These are phyloP conservation scores for Westerdykella ornata DNA, from an alignment of 2,329 filamentous ascomycete genomes.

Conservation along the genomic window DNA sequence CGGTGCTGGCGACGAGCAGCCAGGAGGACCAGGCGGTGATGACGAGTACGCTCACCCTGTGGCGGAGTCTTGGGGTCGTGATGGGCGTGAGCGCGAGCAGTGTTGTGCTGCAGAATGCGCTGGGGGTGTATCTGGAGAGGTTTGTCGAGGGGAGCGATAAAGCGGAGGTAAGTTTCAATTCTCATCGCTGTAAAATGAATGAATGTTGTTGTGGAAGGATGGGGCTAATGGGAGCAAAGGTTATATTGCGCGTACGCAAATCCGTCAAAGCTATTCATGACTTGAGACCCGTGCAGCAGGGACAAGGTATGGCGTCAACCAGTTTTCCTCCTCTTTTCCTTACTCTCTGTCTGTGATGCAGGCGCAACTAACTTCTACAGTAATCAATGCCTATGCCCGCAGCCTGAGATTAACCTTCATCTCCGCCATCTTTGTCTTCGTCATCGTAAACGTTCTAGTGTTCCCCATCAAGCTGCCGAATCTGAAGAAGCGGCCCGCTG, in stretches of 20 bases:
- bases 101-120: constrained; percentile 65
- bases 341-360: constrained; percentile 3
- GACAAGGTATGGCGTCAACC: constrained; percentile 38
- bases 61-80: constrained; percentile 64
- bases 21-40: constrained; percentile 44
- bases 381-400: constrained; percentile 36
- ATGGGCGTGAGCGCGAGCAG: constrained; percentile 67
- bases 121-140: constrained; percentile 53
- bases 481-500: constrained; percentile 14
- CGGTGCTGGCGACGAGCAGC: constrained; percentile 38
- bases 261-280: constrained; percentile 46
- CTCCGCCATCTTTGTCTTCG: constrained; percentile 41
- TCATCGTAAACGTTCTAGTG: constrained; percentile 47
- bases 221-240: constrained; percentile 17
- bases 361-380: constrained; percentile 19
- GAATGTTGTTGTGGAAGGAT: not conserved
- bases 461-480: constrained; percentile 51
- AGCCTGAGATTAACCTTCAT: constrained; percentile 41
- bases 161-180: constrained; percentile 35
- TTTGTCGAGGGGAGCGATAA: constrained; percentile 56
- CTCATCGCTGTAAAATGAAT: too few relatives aligned
- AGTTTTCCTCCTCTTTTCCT: not conserved
- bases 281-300: constrained; percentile 41
- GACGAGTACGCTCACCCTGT: constrained; percentile 64
- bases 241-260: constrained; percentile 45